Conservation (phyloP, 1,284 basidiomycete species). For the Apiotrichum veenhuisii region DNA sequence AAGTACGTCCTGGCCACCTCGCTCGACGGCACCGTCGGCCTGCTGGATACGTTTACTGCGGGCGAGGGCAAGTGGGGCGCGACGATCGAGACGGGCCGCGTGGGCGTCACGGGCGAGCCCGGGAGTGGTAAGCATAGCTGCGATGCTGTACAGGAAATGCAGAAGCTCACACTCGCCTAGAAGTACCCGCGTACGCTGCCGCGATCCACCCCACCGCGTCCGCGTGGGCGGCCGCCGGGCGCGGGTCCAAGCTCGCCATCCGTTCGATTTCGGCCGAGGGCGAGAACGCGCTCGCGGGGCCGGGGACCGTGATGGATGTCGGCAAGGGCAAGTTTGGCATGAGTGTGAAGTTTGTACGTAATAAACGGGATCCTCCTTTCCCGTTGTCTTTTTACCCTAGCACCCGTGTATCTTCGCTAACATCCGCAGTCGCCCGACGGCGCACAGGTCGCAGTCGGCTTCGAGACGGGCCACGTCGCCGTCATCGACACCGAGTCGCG, state of each 20-base stretch:
- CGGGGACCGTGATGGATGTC: conserved; percentile 54
- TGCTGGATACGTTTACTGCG: conserved; percentile 58
- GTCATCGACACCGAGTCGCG: conserved; percentile 69
- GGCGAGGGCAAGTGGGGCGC: conserved; percentile 41
- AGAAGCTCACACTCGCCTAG: too few relatives aligned
- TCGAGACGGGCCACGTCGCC: conserved; percentile 75
- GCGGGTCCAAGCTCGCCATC: conserved; percentile 62
- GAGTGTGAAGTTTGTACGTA: conserved; percentile 68
- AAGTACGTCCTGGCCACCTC: conserved; percentile 66
- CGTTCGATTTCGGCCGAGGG: conserved; percentile 47
- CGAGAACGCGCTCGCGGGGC: conserved; percentile 56
- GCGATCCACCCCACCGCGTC: conserved; percentile 68
- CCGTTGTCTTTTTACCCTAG: not conserved
- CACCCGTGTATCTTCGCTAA: not conserved
- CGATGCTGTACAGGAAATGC: not conserved
- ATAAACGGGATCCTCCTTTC: not conserved
- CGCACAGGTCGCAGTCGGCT: conserved; percentile 66
- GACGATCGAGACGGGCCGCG: conserved; percentile 68
- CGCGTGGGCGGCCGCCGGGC: conserved; percentile 73
- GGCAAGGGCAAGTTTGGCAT: conserved; percentile 78
- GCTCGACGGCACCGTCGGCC: conserved; percentile 69
- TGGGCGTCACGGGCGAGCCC: conserved; percentile 50
- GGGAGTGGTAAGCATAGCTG: conserved; percentile 58
- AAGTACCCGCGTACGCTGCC: conserved; percentile 66
- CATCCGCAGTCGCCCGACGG: conserved; percentile 79